Evolutionary conservation across 2,329 filamentous ascomycete species (phyloP).

Genomic region (Bertia moriformis): DNA sequence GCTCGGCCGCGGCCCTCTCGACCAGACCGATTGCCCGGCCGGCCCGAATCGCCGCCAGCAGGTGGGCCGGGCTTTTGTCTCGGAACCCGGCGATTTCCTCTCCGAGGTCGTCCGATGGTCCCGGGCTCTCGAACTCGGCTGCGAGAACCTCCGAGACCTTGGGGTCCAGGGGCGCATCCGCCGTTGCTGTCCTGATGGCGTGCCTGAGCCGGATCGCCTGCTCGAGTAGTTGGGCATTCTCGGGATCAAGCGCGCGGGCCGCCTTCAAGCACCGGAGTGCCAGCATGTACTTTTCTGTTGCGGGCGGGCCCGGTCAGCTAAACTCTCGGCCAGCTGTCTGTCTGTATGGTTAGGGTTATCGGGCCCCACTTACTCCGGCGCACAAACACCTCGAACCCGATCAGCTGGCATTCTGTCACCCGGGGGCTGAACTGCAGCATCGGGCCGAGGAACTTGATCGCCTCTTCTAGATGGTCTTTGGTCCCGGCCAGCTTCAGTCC

Average conservation of each 20-base stretch:
- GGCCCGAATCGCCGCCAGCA: conserved; percentile 47
- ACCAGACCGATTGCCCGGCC: conserved; percentile 43
- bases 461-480: conserved; percentile 68
- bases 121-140: conserved; percentile 46
- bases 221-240: conserved; percentile 60
- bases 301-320: no score
- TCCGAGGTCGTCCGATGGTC: conserved; percentile 40
- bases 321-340: conserved; percentile 3
- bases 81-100: conserved; percentile 55
- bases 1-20: conserved; percentile 38
- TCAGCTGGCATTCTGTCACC: conserved; percentile 66
- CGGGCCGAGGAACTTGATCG: conserved; percentile 71
- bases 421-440: conserved; percentile 71
- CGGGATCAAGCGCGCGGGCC: conserved; percentile 53
- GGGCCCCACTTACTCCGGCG: conserved; percentile 52
- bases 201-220: conserved; percentile 59
- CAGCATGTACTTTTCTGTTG: conserved; percentile 68
- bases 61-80: conserved; percentile 44
- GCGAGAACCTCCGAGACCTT: conserved; percentile 58
- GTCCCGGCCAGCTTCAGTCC: conserved; percentile 71
- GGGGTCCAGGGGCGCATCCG: conserved; percentile 42
- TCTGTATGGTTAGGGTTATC: conserved; percentile 1
- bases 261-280: conserved; percentile 75
- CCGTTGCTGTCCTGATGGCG: conserved; percentile 31
- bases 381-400: conserved; percentile 85